Evolutionary conservation across 805 yeast species (phyloP).

Genomic region (Candida verbasci): DNA sequence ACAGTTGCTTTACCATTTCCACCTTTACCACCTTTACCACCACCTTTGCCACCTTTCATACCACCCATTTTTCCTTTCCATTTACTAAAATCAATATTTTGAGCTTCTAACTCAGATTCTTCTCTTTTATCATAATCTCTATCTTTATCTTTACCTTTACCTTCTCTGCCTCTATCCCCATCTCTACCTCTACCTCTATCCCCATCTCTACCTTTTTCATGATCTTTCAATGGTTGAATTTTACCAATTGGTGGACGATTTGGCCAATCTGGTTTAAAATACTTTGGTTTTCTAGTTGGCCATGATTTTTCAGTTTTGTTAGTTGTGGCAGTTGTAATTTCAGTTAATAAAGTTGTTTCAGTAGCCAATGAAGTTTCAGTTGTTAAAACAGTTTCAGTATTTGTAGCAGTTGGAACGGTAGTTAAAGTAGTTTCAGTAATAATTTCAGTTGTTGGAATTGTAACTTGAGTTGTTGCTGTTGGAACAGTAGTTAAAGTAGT

Average conservation of each 20-base stretch:
- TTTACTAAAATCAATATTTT: conserved; percentile 1
- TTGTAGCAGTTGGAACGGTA: too few species aligned
- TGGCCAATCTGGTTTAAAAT: not conserved
- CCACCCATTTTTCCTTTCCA: conserved; percentile 4
- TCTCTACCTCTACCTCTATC: not conserved
- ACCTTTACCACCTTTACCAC: not conserved
- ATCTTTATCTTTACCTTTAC: too few species aligned
- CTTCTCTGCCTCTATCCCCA: too few species aligned
- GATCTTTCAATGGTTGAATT: conserved; percentile 1
- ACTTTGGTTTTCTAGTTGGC: not conserved
- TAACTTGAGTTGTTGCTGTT: not conserved
- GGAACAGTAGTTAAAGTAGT: conserved; percentile 1
- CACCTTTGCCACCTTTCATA: not conserved
- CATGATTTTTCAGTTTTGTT: too few species aligned
- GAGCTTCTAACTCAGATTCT: conserved; percentile 4
- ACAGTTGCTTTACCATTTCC: not conserved
- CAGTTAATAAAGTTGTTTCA: not conserved
- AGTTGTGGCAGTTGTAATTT: too few species aligned
- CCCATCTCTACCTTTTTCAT: not conserved
- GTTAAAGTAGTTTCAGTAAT: too few species aligned
- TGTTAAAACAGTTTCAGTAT: too few species aligned
- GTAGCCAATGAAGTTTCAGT: too few species aligned
- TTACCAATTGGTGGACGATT: conserved; percentile 3
- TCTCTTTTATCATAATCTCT: too few species aligned
- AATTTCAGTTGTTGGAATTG: not conserved